phyloP scores from a whole-genome alignment of 768 basidiomycete genomes.

The Neoboletus subvelutipes region DNA sequence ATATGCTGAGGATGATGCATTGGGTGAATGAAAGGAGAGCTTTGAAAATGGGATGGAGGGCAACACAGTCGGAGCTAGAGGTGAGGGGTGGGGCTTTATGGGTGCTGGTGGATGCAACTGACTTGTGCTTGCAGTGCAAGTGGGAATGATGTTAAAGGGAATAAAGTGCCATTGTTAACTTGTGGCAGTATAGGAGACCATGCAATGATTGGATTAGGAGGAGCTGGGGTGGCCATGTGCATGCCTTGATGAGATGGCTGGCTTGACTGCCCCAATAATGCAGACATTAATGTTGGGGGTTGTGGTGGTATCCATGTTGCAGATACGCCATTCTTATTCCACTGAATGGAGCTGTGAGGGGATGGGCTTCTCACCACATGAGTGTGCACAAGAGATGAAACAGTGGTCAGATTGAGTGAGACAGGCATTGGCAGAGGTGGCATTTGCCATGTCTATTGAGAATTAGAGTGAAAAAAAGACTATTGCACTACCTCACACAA shows the following conservation, averaged over 20 bases:
- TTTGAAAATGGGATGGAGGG: slow-evolving; percentile 53
- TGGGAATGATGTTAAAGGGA: slow-evolving; percentile 1
- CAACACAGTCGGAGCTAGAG: slow-evolving; percentile 29
- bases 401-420: slow-evolving; percentile 40
- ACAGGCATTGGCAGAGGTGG: slow-evolving; percentile 54
- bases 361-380: slow-evolving; percentile 17
- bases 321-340: slow-evolving; percentile 17
- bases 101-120: not conserved
- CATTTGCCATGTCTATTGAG: slow-evolving; percentile 41
- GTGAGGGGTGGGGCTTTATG: not conserved
- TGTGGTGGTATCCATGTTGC: slow-evolving; percentile 13
- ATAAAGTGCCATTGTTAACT: not conserved
- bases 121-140: not conserved
- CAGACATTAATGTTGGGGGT: slow-evolving; percentile 2
- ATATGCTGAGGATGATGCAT: slow-evolving; percentile 15
- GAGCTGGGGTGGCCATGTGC: not conserved
- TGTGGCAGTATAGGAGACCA: not conserved
- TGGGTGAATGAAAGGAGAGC: slow-evolving; percentile 45
- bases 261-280: not conserved
- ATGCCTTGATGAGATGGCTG: slow-evolving; percentile 9
- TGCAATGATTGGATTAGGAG: not conserved
- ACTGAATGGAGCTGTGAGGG: slow-evolving; percentile 15
- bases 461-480: not conserved
- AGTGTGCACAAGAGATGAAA: slow-evolving; percentile 31
- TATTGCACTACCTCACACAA: not conserved